phyloP scores from a whole-genome alignment of 202 grass and related monocot species.

The Cymbopogon flexuosus region DNA sequence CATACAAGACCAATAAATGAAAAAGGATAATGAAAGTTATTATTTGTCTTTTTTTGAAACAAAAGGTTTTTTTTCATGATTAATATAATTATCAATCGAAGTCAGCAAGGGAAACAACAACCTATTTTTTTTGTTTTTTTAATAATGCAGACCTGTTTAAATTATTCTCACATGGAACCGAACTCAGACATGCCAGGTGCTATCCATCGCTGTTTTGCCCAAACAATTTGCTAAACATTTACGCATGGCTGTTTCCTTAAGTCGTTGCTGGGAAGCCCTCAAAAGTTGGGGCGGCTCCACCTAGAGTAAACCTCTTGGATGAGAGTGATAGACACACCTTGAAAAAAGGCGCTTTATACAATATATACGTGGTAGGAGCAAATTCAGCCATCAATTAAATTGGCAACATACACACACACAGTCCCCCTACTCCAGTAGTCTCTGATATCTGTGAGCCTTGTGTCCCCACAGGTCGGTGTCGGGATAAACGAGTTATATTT shows the following conservation, averaged over 20 bases:
- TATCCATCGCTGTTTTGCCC: neutral
- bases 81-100: neutral
- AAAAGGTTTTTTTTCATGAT: neutral
- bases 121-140: too few species aligned
- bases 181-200: too few species aligned
- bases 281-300: neutral
- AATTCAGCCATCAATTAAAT: constrained; percentile 5
- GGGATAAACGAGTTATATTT: neutral
- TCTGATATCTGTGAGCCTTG: neutral
- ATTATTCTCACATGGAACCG: too few species aligned
- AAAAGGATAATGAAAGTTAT: neutral
- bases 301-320: neutral
- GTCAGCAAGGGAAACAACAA: too few species aligned
- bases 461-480: neutral
- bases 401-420: neutral
- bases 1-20: neutral
- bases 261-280: neutral
- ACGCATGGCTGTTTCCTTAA: constrained; percentile 4
- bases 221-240: neutral
- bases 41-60: neutral
- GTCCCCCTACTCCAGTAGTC: neutral
- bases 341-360: neutral
- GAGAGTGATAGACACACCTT: neutral
- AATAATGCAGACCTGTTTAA: too few species aligned
- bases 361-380: neutral